Conservation (phyloP, 805 yeast species). For the Candida khao-thaluensis region DNA sequence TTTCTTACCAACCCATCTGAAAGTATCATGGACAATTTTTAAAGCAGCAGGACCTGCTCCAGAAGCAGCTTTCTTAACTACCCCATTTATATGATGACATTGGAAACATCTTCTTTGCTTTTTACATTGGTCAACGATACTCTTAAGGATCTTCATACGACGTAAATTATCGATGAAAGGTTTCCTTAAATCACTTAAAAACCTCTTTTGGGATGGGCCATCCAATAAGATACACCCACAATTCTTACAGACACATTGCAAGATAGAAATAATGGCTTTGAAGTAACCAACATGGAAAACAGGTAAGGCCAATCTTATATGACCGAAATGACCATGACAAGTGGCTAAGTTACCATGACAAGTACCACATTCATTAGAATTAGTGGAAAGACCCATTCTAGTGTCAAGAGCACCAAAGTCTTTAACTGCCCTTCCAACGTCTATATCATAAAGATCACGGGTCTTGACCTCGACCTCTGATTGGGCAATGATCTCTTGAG, state of each 20-base stretch:
- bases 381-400: slow-evolving; percentile 91
- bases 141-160: slow-evolving; percentile 84
- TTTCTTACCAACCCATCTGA: slow-evolving; percentile 92
- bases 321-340: slow-evolving; percentile 99
- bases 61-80: slow-evolving; percentile 91
- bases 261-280: slow-evolving; percentile 81
- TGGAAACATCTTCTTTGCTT: slow-evolving; percentile 88
- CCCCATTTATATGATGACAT: slow-evolving; percentile 92
- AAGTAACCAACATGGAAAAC: slow-evolving; percentile 98
- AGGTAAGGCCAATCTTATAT: slow-evolving; percentile 87
- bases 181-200: slow-evolving; percentile 73
- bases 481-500: slow-evolving; percentile 87
- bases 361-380: slow-evolving; percentile 80
- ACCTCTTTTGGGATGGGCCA: slow-evolving; percentile 67
- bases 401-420: slow-evolving; percentile 86
- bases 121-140: slow-evolving; percentile 86
- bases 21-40: slow-evolving; percentile 92
- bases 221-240: slow-evolving; percentile 79
- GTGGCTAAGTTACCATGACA: slow-evolving; percentile 90
- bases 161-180: slow-evolving; percentile 89
- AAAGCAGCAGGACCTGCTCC: slow-evolving; percentile 92
- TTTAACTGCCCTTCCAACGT: slow-evolving; percentile 82
- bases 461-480: slow-evolving; percentile 92
- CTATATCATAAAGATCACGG: slow-evolving; percentile 88
- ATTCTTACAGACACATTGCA: slow-evolving; percentile 87